These are phyloP conservation scores for Arthrobotrys conoides DNA, from an alignment of 2,329 filamentous ascomycete species.

Conservation along the genomic window DNA sequence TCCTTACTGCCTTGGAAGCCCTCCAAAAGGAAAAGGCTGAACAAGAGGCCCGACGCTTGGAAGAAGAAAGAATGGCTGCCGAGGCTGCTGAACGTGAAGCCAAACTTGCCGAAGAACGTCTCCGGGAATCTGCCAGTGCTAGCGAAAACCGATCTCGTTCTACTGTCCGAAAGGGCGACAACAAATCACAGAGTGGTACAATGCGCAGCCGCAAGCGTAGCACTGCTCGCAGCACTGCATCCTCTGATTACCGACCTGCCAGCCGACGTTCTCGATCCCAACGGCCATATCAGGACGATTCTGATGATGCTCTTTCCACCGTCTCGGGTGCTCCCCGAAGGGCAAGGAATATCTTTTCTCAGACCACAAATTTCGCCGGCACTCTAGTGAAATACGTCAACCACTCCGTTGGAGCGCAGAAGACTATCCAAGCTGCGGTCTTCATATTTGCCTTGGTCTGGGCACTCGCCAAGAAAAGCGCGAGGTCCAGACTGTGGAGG, in stretches of 20 bases:
- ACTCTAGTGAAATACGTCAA: constrained; percentile 65
- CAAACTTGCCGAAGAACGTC: constrained; percentile 68
- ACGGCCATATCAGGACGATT: constrained; percentile 50
- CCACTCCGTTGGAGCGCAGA: constrained; percentile 72
- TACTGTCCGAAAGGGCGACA: constrained; percentile 69
- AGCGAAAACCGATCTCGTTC: constrained; percentile 73
- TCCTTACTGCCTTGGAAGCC: constrained; percentile 85
- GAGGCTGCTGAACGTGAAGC: constrained; percentile 71
- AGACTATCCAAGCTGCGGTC: constrained; percentile 76
- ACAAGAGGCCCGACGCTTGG: constrained; percentile 75
- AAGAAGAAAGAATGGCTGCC: constrained; percentile 75
- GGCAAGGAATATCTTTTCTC: constrained; percentile 46
- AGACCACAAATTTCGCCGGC: constrained; percentile 61
- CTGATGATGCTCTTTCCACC: constrained; percentile 50
- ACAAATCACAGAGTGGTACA: constrained; percentile 69
- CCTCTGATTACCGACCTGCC: constrained; percentile 59
- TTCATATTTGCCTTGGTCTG: constrained; percentile 85
- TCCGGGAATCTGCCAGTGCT: constrained; percentile 67
- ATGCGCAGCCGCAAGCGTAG: constrained; percentile 72
- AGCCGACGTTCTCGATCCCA: constrained; percentile 58
- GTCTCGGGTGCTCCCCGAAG: constrained; percentile 47
- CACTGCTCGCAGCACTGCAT: constrained; percentile 71
- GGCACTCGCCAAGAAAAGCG: constrained; percentile 80
- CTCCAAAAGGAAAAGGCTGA: constrained; percentile 86
- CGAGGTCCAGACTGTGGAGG: constrained; percentile 80